Base-by-base conservation (phyloP, 371 early-diverging fungal genomes). In the Parasitella parasitica region DNA sequence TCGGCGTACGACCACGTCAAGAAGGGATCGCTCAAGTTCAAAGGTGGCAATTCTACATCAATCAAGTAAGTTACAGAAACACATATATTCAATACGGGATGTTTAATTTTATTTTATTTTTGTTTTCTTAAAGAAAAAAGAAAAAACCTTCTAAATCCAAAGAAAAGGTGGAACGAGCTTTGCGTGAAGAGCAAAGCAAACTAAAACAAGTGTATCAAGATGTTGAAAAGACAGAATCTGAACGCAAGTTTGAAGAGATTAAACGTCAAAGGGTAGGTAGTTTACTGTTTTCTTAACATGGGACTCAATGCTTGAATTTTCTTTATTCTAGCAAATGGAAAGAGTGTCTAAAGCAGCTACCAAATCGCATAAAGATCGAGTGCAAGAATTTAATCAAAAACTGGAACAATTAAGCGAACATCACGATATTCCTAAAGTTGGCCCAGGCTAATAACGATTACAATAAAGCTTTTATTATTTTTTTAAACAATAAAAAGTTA, bases 341-440 rank as follows among this genome's bases (percentile, higher is more conserved):
- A 76, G 83, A 65, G 80, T 85, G 4, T 65, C 74, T 15, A 84
- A 86, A 57, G 76, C 82, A 27, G 88, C 88, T 2, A 61, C 70
- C 24, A 85, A 81, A 70, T 85, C 86, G 13, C 88, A 88, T 71
- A 86, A 84, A 63, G 88, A 88, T 56, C 77, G 78, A 54, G 86
- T 88, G 13, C 71, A 81, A 39, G 87, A 87, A 55, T 78, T 88
- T 37, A 87, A 88, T 54, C 71, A 80, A 32, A 85, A 85, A 46
- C 67, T 86, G 6, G 89, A 87, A 57, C 76, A 84, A 28, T 77
- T 88, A 60, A 87, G 87, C 28, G 89, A 88, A 66, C 89, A 88
- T 69, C 84, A 87, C 63, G 89, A 88, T 59, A 86, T 88, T 72
- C 89, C 89, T 57, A 88, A 88, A 63, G 88, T 88, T 48, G 86